Evolutionary conservation across 495 filamentous ascomycete genomes (phyloP).

Genomic region (Acidiella bohemica): DNA sequence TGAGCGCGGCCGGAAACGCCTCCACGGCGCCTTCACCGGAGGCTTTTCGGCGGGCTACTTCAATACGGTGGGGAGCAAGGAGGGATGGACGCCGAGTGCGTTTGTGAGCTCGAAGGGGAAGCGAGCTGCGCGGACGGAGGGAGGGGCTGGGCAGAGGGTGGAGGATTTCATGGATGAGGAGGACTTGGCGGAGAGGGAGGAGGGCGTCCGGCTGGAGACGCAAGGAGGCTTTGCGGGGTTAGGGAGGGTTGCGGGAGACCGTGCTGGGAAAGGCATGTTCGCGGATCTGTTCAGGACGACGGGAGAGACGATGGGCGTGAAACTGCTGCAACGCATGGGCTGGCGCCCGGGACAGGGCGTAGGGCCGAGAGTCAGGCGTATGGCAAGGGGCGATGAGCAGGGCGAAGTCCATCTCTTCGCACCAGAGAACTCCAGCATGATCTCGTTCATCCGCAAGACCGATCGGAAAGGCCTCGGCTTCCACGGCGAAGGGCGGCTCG

Average conservation of each 20-base stretch:
- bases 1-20: constrained; percentile 76
- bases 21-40: constrained; percentile 94
- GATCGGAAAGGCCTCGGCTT: constrained; percentile 77
- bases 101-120: constrained; percentile 84
- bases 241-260: constrained; percentile 48
- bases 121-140: constrained; percentile 49
- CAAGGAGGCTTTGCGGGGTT: constrained; percentile 59
- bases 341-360: constrained; percentile 92
- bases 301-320: constrained; percentile 82
- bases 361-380: constrained; percentile 73
- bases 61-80: constrained; percentile 94
- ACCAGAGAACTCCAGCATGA: constrained; percentile 69
- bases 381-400: constrained; percentile 51
- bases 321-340: constrained; percentile 82
- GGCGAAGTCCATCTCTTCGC: constrained; percentile 59
- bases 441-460: constrained; percentile 60
- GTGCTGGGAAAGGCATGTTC: constrained; percentile 41
- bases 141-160: constrained; percentile 33
- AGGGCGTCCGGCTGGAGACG: constrained; percentile 59
- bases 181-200: constrained; percentile 76
- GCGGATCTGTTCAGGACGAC: constrained; percentile 61
- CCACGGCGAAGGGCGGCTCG: constrained; percentile 48
- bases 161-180: constrained; percentile 99
- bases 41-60: constrained; percentile 98
- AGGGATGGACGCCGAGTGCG: constrained; percentile 86